Evolutionary conservation across 495 filamentous ascomycete genomes (phyloP), one percentile per base, ranked within the genome.

Genomic region (Xylaria cubensis): DNA sequence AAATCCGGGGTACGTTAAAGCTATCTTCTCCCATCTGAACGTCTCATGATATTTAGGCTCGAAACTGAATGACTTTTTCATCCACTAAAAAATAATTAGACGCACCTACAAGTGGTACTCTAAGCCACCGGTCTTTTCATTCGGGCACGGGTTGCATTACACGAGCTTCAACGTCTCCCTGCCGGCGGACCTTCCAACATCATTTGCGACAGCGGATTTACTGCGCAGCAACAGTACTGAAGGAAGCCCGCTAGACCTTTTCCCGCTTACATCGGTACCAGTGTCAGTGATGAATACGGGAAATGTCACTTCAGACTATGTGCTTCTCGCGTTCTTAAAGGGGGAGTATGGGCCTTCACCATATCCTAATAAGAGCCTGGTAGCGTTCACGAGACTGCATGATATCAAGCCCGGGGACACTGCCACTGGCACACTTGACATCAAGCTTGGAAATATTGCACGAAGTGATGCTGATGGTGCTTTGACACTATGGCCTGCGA

Each of bases 401-500:
- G 76, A 74, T 9, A 76, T 92, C 64, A 68, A 82, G 32, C 76
- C 84, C 0, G 82, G 83, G 0, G 67, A 76, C 9, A 82, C 80
- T 0, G 73, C 74, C 29, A 83, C 73, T 0, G 80, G 84, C 36
- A 80, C 66, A 1, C 77, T 92, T 29, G 85, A 85, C 12, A 65
- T 91, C 15, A 86, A 84, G 13, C 75, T 90, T 6, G 89, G 87
- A 21, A 83, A 81, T 44, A 74, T 91, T 21, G 83, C 87, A 4
- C 81, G 90, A 3, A 84, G 84, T 1, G 86, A 91, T 70, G 81
- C 82, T 19, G 75, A 76, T 12, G 89, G 90, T 0, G 83, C 86
- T 73, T 80, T 82, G 65, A 81, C 88, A 19, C 71, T 92, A n/a
- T 91, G 88, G 75, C 89, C 90, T 0, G 90, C 86, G 2, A 80